Base-by-base conservation (phyloP, 805 yeast genomes). In the Candida railenensis region DNA sequence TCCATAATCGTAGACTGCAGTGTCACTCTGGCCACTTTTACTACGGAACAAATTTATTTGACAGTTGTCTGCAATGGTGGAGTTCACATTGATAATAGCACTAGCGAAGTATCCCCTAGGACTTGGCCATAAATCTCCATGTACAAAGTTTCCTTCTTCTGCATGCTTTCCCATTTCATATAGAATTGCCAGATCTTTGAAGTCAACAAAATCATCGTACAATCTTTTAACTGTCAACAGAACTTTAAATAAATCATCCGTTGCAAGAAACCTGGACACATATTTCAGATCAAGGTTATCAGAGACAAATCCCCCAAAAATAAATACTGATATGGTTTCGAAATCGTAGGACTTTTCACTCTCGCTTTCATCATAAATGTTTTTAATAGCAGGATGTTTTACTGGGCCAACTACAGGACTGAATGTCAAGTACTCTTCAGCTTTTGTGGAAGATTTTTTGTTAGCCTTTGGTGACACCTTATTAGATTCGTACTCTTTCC, bases 51-150 rank as follows among this genome's bases (percentile, higher is more conserved):
- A 55, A 39, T 48, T 53, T 14, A 46, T 47, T 18, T 54, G 52
- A 46, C 67, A 64, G 21, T 52, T 52, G 7, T 52, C 57, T 14
- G 57, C 61, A 7, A 45, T 49, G 3, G 44, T 42, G 12, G 43
- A 47, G 21, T 47, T 52, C 45, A 59, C 40, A 42, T 65, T 61
- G 3, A 70, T 58, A 39, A 72, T 52, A 2, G 65, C 47, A 39
- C 48, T 56, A 0, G 76, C 76, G 51, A 64, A 69, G 51, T 54
- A 71, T 1, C 76, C 77, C 52, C 77, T 52, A 3, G 73, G 68
- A 2, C 58, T 44, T 0, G 77, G 77, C 60, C 67, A 55, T 4
- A 37, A 46, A 48, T 43, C 40, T 3, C 38, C 39, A n/a, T 30
- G 34, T n/a, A 28, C 22, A 15, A 30, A 34, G 37, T 25, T 15